These are phyloP conservation scores for Coemansia erecta DNA, from an alignment of 192 early-diverging fungal species.

Conservation along the genomic window DNA sequence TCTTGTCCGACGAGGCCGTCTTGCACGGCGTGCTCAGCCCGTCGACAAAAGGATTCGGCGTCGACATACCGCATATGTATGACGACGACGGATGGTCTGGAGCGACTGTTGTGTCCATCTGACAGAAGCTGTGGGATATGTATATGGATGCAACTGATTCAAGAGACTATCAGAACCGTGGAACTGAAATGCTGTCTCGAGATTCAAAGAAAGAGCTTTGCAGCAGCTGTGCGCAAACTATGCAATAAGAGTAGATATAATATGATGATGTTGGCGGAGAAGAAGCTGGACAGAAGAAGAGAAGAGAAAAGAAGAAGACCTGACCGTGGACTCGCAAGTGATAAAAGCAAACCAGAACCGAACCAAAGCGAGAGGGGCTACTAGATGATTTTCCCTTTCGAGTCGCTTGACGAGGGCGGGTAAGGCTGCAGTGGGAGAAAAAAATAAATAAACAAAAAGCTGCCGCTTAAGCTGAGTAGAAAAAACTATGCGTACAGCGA, in stretches of 20 bases:
- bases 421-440: background rate
- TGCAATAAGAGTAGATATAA: background rate
- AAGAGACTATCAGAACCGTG: background rate
- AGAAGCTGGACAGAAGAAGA: background rate
- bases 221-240: background rate
- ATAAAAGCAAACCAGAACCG: constrained; percentile 1
- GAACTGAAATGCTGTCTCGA: background rate
- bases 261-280: background rate
- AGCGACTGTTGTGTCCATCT: constrained; percentile 28
- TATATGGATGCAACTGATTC: constrained; percentile 2
- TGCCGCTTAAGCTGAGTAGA: too few relatives aligned
- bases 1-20: constrained; percentile 9
- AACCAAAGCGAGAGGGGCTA: background rate
- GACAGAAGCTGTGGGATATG: background rate
- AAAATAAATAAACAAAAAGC: constrained; percentile 9
- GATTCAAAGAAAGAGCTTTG: background rate
- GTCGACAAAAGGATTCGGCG: constrained; percentile 34
- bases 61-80: constrained; percentile 21
- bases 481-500: too few relatives aligned
- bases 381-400: too few relatives aligned
- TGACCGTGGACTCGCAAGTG: background rate
- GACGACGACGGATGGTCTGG: constrained; percentile 26
- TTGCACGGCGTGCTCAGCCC: constrained; percentile 11
- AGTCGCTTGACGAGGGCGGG: background rate
- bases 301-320: constrained; percentile 1